These are phyloP conservation scores for Saccharomyces paradoxus DNA, from an alignment of 805 yeast species.

Conservation along the genomic window DNA sequence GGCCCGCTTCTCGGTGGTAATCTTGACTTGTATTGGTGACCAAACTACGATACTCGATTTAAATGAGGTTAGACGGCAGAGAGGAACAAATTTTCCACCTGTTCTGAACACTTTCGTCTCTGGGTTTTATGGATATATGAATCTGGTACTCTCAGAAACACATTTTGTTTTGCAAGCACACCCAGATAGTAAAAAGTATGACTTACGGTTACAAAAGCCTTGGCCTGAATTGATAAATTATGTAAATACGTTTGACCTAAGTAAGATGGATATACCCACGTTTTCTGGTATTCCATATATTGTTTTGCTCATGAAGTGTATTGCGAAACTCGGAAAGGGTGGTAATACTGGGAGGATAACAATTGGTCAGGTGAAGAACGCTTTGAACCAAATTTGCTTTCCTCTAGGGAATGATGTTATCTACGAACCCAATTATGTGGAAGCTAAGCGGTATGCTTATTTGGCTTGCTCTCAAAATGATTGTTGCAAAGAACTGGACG, in stretches of 20 bases:
- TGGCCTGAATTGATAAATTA: slow-evolving; percentile 60
- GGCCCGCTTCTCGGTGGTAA: neutral
- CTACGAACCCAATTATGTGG: slow-evolving; percentile 41
- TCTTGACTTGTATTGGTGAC: neutral
- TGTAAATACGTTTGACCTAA: slow-evolving; percentile 44
- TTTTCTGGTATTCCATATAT: slow-evolving; percentile 65
- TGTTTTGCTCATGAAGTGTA: slow-evolving; percentile 49
- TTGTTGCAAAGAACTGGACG: neutral
- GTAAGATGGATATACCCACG: slow-evolving; percentile 31
- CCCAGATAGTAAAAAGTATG: slow-evolving; percentile 43
- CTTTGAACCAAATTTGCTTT: slow-evolving; percentile 22
- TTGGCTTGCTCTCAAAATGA: slow-evolving; percentile 24
- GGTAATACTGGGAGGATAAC: slow-evolving; percentile 28
- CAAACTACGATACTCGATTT: neutral
- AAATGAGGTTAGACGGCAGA: neutral
- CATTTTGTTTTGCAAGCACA: slow-evolving; percentile 69
- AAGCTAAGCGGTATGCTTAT: slow-evolving; percentile 41
- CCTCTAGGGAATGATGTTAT: slow-evolving; percentile 5
- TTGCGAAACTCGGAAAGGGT: slow-evolving; percentile 33
- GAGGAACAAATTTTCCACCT: slow-evolving; percentile 29
- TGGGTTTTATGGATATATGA: slow-evolving; percentile 61
- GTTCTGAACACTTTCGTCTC: slow-evolving; percentile 24
- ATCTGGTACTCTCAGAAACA: slow-evolving; percentile 46
- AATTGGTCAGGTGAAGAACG: slow-evolving; percentile 28
- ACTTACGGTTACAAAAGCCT: slow-evolving; percentile 57